Base-by-base conservation (phyloP, 2,329 filamentous ascomycete genomes). In the Didymella keratinophila region DNA sequence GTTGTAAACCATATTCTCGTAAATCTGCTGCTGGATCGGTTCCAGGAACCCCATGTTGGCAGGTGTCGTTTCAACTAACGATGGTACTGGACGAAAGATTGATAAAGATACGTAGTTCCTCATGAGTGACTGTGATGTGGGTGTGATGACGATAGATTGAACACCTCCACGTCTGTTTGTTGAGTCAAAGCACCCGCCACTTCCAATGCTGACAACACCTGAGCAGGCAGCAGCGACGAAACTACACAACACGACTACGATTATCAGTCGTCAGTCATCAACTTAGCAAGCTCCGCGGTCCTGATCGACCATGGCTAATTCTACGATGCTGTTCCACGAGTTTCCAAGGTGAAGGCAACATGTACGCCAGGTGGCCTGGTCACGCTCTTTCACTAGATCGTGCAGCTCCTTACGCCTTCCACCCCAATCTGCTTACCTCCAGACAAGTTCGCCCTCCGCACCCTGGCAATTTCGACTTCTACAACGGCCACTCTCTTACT, bases 171-270 rank as follows among this genome's bases (percentile, higher is more conserved):
- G 10, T 23, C 10, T 41, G 37, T 45, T 27, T 27, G 18, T 23
- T 34, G 25, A 34, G 46, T 46, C 25, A 28, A 11, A 39, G 46
- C 16, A 34, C 20, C 6, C 23, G 44, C 47, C n/a, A 30, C 47
- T 44, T 36, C 28, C 10, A n/a, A 39, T 9, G 12, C 11, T 30
- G 5, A 10, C n/a, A 12, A 14, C 9, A 34, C 4, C 32, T 36
- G 12, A 12, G 14, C 37, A 32, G 41, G 41, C 53, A 56, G 27
- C 41, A 51, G 47, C 53, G n/a, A 39, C 39, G 7, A 10, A 25
- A 7, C 21, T 12, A 16, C 11, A 27, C 5, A 10, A 43, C 21
- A 43, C 23, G 14, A n/a, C 11, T 4, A 43, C 8, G 7, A 10
- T n/a, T 8, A 43, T 27, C 23, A 7, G 23, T 7, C 23, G 7